Evolutionary conservation across 148 eudicot genomes (phyloP).

Genomic region (Rhododendron molle): DNA sequence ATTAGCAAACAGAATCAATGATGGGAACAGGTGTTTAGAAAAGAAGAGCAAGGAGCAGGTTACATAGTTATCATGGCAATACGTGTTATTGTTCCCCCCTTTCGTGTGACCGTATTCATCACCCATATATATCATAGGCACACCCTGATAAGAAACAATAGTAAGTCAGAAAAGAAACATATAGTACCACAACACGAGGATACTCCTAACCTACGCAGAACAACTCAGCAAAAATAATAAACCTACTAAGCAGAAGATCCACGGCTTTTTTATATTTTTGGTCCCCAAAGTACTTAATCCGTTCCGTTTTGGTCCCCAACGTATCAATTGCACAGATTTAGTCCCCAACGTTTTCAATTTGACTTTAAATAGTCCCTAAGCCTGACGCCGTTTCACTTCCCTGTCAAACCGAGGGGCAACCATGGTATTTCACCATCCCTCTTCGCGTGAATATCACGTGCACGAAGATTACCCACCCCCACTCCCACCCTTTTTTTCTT

Average conservation of each 20-base stretch:
- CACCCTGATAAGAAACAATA: constrained; percentile 54
- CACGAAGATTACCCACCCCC: too few species aligned
- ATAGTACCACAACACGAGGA: not conserved
- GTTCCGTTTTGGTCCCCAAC: too few species aligned
- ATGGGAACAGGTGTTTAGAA: not conserved
- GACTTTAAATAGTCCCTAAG: too few species aligned
- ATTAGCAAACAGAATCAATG: constrained; percentile 19
- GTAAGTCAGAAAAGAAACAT: constrained; percentile 1
- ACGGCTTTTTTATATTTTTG: too few species aligned
- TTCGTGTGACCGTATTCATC: constrained; percentile 98
- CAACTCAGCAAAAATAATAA: not conserved
- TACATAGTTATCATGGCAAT: constrained; percentile 97
- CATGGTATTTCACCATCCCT: too few species aligned
- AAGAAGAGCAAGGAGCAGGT: constrained; percentile 9
- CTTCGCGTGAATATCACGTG: too few species aligned
- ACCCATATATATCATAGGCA: constrained; percentile 98
- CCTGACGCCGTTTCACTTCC: too few species aligned
- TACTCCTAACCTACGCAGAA: not conserved
- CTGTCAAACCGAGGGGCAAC: too few species aligned
- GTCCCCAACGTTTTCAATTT: too few species aligned
- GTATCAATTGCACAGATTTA: too few species aligned
- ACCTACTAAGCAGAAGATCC: not conserved
- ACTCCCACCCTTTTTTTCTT: too few species aligned
- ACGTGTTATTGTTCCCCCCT: constrained; percentile 98
- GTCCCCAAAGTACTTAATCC: too few species aligned